These are phyloP conservation scores for Phialemoniopsis sp. DNA, from an alignment of 2,329 filamentous ascomycete genomes.

Conservation along the genomic window DNA sequence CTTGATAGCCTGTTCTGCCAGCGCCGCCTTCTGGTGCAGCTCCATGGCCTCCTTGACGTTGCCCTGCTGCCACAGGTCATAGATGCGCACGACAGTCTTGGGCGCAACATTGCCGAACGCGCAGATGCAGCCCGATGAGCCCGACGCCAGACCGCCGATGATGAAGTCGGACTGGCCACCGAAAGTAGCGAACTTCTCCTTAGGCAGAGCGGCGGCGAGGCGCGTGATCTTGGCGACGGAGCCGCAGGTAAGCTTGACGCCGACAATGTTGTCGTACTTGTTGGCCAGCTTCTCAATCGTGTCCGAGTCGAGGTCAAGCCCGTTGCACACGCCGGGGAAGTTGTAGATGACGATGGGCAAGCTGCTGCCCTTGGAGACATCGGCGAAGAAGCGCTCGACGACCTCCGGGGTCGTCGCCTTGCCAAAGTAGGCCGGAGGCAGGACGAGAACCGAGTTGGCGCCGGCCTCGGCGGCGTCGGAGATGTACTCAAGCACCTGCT, in stretches of 20 bases:
- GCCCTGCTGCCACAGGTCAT: constrained; percentile 44
- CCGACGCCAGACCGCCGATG: constrained; percentile 53
- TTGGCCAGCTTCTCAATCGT: constrained; percentile 49
- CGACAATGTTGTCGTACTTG: constrained; percentile 11
- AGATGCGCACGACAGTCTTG: constrained; percentile 52
- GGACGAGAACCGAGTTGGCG: constrained; percentile 56
- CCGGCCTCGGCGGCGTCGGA: constrained; percentile 55
- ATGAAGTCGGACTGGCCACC: constrained; percentile 73
- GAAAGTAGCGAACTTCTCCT: constrained; percentile 60
- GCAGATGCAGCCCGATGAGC: constrained; percentile 56
- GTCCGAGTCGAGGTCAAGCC: constrained; percentile 64
- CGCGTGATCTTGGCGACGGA: constrained; percentile 69
- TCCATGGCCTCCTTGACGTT: constrained; percentile 44
- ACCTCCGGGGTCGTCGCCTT: constrained; percentile 55
- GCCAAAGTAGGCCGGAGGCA: constrained; percentile 62
- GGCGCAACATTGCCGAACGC: constrained; percentile 62
- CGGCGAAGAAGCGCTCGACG: constrained; percentile 54
- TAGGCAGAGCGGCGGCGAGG: constrained; percentile 44
- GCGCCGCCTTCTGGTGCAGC: constrained; percentile 56
- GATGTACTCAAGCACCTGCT: constrained; percentile 57
- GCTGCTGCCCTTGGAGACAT: constrained; percentile 46
- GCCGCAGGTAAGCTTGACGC: constrained; percentile 54
- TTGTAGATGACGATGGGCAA: constrained; percentile 64
- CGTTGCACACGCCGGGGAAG: constrained; percentile 65
- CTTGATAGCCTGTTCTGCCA: constrained; percentile 64